These are phyloP conservation scores for Chloranthus sessilifolius DNA, from an alignment of 164 flowering plant species.

Conservation along the genomic window DNA sequence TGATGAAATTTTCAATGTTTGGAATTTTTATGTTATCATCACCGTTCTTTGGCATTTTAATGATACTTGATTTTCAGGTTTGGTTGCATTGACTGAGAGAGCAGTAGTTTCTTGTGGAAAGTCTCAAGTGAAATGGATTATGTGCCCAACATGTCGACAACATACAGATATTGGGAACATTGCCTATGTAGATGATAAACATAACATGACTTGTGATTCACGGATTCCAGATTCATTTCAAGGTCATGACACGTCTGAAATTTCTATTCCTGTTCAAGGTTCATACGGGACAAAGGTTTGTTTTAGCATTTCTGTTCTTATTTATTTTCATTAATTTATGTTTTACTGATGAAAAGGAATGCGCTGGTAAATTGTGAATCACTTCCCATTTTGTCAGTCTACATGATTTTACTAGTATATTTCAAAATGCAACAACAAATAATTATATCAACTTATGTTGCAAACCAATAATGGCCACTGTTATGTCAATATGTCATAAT, in stretches of 20 bases:
- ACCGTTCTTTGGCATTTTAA: conserved; percentile 1
- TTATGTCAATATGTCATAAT: too few species aligned
- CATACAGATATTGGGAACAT: conserved; percentile 68
- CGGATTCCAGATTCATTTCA: conserved; percentile 18
- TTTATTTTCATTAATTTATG: too few species aligned
- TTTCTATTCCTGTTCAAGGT: conserved; percentile 60
- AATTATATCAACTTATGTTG: too few species aligned
- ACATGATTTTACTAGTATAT: too few species aligned
- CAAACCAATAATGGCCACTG: too few species aligned
- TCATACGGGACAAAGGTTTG: conserved; percentile 94
- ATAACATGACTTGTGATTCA: conserved; percentile 23
- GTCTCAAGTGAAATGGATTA: conserved; percentile 53
- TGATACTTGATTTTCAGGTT: conserved; percentile 42
- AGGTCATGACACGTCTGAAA: conserved; percentile 39
- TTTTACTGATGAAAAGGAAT: too few species aligned
- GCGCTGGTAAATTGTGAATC: too few species aligned
- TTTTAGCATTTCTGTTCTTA: neutral
- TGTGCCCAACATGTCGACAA: conserved; percentile 92
- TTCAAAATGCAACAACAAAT: too few species aligned
- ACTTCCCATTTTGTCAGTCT: too few species aligned
- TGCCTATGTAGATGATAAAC: conserved; percentile 71
- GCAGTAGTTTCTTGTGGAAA: conserved; percentile 32
- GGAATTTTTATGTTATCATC: neutral
- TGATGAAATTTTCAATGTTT: neutral
- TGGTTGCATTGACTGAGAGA: conserved; percentile 66